Evolutionary conservation across 768 basidiomycete species (phyloP).

Genomic region (Rhodotorula babjevae): DNA sequence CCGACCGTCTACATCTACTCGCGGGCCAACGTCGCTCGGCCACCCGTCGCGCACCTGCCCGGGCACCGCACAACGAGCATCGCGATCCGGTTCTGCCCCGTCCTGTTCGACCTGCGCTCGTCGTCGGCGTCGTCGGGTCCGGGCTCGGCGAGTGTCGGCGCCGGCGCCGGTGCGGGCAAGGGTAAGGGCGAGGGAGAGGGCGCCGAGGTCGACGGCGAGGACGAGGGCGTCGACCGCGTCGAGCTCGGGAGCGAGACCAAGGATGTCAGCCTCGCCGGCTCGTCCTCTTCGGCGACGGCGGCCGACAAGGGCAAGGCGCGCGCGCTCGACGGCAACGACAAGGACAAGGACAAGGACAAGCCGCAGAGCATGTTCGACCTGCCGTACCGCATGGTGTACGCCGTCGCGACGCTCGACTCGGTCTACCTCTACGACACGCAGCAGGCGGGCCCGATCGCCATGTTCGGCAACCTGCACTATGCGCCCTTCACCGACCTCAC

Average conservation of each 20-base stretch:
- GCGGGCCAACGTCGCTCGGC: conserved; percentile 84
- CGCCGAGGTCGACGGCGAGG: conserved; percentile 48
- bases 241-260: conserved; percentile 42
- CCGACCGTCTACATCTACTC: conserved; percentile 86
- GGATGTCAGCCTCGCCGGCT: conserved; percentile 58
- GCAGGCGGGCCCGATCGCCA: conserved; percentile 82
- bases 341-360: conserved; percentile 31
- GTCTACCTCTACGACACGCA: conserved; percentile 95
- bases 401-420: conserved; percentile 93
- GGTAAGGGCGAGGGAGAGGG: too few relatives aligned
- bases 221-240: conserved; percentile 20
- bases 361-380: conserved; percentile 69
- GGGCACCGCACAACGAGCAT: conserved; percentile 95
- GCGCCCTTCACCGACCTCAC: conserved; percentile 95
- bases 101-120: conserved; percentile 74
- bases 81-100: conserved; percentile 86
- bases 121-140: neutral
- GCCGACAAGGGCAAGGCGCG: neutral
- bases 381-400: conserved; percentile 89
- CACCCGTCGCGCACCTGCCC: conserved; percentile 88
- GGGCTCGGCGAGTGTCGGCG: neutral
- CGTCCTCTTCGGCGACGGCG: conserved; percentile 53
- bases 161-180: neutral
- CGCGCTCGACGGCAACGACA: neutral
- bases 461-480: conserved; percentile 91